Evolutionary conservation across 768 basidiomycete genomes (phyloP).

Genomic region (Cystobasidium tubakii): DNA sequence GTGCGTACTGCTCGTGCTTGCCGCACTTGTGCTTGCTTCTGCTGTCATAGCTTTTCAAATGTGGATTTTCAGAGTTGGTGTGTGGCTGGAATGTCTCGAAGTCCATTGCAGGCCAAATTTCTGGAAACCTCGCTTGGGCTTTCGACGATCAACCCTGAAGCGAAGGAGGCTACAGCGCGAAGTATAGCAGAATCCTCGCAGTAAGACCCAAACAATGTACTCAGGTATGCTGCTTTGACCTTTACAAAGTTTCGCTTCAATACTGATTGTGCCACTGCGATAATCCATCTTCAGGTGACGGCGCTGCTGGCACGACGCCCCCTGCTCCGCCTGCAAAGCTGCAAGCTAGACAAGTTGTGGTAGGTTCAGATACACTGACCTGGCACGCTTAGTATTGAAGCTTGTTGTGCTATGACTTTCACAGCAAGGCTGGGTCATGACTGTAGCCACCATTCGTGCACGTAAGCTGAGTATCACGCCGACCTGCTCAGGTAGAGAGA

Average conservation of each 20-base stretch:
- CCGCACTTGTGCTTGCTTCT: slow-evolving; percentile 8
- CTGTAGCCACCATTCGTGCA: slow-evolving; percentile 20
- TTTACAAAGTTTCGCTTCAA: no score
- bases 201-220: not conserved
- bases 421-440: slow-evolving; percentile 21
- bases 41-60: not conserved
- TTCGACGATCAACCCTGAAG: no score
- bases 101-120: not conserved
- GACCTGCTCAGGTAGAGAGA: not conserved
- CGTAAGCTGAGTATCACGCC: not conserved
- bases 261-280: no score
- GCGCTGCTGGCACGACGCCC: not conserved
- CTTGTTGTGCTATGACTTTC: not conserved
- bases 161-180: no score
- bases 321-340: not conserved
- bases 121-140: not conserved
- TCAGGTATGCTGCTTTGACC: slow-evolving; percentile 1
- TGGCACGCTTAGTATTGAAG: not conserved
- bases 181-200: no score
- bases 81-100: not conserved
- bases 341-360: slow-evolving; percentile 8
- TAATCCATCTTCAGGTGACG: not conserved
- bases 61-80: not conserved
- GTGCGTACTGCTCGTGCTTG: slow-evolving; percentile 18
- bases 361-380: not conserved